Evolutionary conservation across 257 asterid species (phyloP), one percentile per base, ranked within the genome.

Genomic region (Salvia rosmarinus): DNA sequence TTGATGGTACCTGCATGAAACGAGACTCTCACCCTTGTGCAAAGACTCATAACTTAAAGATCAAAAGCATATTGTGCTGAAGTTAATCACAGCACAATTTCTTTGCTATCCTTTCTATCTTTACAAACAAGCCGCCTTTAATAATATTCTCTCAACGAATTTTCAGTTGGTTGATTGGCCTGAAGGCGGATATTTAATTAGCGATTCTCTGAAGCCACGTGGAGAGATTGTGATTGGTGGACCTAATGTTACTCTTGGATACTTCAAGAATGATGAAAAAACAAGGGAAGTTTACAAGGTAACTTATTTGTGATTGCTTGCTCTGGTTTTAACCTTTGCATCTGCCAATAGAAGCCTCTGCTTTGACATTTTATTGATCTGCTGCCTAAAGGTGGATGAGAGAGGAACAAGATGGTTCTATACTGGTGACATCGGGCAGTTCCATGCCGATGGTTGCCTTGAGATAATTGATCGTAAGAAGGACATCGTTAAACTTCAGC

Each of bases 201-300:
- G 69, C 21, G 95, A 95, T 80, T 79, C 90, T 42, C 97, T 97
- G 47, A 89, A 79, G 88, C 94, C 95, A 61, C 91, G 96, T 43
- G 98, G 99, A 70, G 99, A 95, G 75, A 91, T 95, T 66, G 86
- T 91, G 67, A 73, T 95, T 6, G 99, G 98, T 54, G 99, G 99
- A 30, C 97, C 99, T 39, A 95, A 89, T 75, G 97, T 95, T 40
- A 91, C 99, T 3, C 60, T 95, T 51, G 98, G 99, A 77, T 95
- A 95, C 82, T 95, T 95, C 81, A 91, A 95, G 65, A 88, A 83
- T 52, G 96, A 85, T 43, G 99, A 89, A 76, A 89, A 95, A 84
- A 87, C 98, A 10, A 77, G 71, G 46, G 98, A 95, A 85, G 98
- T 83, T 40, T 95, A 89, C 87, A 91, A 89, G 98, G 97, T 93